Percentiles rank a stretch among this genome's conserved stretches.
These are phyloP conservation scores for Aspergillus sp. DNA, from an alignment of 2,329 filamentous ascomycete species.

Conservation along the genomic window DNA sequence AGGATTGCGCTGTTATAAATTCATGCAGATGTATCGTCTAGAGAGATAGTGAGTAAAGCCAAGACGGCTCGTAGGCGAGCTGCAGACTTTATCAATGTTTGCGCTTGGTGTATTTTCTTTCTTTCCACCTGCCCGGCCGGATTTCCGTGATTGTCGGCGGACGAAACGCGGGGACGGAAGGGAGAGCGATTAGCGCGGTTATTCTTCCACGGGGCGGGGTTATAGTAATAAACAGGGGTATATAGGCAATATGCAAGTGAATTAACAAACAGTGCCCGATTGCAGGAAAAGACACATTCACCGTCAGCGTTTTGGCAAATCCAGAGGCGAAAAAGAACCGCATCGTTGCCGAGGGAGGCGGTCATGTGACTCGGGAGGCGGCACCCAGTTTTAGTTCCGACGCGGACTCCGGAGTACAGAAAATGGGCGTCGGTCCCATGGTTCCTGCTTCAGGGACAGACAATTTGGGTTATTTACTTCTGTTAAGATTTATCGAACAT, in stretches of 20 bases:
- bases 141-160: slow-evolving; percentile 10
- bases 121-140: slow-evolving; percentile 8
- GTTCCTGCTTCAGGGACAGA: not conserved
- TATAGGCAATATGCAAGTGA: not conserved
- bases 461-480: not conserved
- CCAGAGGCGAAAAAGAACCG: slow-evolving; percentile 22
- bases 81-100: no score
- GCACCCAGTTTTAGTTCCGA: slow-evolving; percentile 10
- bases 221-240: not conserved
- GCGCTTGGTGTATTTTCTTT: not conserved
- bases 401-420: not conserved
- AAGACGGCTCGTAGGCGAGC: not conserved
- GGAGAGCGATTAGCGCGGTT: not conserved
- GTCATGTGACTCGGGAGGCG: slow-evolving; percentile 26
- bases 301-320: not conserved
- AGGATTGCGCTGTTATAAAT: not conserved
- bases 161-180: slow-evolving; percentile 12
- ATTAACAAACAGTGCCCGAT: not conserved
- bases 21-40: not conserved
- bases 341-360: slow-evolving; percentile 8
- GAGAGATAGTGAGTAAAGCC: not conserved
- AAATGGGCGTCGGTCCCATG: not conserved
- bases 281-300: not conserved
- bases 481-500: not conserved
- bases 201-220: not conserved